Conservation (phyloP, 2,329 filamentous ascomycete genomes). For the Blumeria hordei region DNA sequence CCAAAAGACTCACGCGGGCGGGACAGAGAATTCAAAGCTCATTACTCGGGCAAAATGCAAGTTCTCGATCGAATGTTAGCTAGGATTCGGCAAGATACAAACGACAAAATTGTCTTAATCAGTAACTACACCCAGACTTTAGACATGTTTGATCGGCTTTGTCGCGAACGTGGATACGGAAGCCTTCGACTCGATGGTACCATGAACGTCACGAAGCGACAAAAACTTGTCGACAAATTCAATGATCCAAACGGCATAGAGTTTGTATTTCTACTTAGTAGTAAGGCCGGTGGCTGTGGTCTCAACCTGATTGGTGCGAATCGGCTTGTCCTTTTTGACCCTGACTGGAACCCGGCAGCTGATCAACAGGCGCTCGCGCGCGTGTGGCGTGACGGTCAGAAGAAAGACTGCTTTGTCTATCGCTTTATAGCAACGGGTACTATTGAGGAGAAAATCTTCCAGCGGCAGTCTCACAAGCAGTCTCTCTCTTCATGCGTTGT, state of each 20-base stretch:
- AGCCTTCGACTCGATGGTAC: conserved; percentile 78
- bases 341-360: conserved; percentile 92
- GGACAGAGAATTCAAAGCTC: conserved; percentile 77
- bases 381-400: conserved; percentile 97
- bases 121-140: conserved; percentile 95
- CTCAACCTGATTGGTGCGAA: conserved; percentile 91
- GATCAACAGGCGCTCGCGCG: conserved; percentile 92
- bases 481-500: conserved; percentile 90
- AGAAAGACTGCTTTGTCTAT: conserved; percentile 98
- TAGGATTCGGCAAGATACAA: conserved; percentile 82
- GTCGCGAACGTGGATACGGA: conserved; percentile 64
- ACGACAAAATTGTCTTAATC: conserved; percentile 97
- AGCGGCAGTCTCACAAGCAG: conserved; percentile 94
- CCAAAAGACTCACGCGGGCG: conserved; percentile 70
- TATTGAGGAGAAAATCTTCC: conserved; percentile 98
- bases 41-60: conserved; percentile 96
- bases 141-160: conserved; percentile 80
- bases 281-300: conserved; percentile 89
- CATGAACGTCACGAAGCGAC: conserved; percentile 92
- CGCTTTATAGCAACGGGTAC: conserved; percentile 97
- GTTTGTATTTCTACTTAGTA: conserved; percentile 88
- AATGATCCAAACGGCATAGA: conserved; percentile 79
- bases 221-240: conserved; percentile 94
- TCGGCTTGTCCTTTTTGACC: conserved; percentile 84
- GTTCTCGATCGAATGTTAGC: conserved; percentile 96